phyloP scores from a whole-genome alignment of 768 basidiomycete genomes.

The Termitomyces sp. region DNA sequence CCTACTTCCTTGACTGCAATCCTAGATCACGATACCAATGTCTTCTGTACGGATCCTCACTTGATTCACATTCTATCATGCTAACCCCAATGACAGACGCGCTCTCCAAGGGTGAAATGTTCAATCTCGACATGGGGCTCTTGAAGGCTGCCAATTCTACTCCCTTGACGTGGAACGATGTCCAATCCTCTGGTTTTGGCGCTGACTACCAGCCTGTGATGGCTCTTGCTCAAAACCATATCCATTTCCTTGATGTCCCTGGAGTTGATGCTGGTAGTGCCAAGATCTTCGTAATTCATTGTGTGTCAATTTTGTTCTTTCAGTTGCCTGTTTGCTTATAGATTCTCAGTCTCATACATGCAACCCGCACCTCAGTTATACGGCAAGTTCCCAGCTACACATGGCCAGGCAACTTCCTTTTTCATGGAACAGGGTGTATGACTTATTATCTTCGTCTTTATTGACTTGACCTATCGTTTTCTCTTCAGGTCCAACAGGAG shows the following conservation, averaged over 20 bases:
- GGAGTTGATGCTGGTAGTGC: slow-evolving; percentile 63
- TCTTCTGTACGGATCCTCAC: slow-evolving; percentile 57
- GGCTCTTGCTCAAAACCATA: slow-evolving; percentile 83
- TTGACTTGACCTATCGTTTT: not conserved
- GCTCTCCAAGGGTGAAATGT: slow-evolving; percentile 61
- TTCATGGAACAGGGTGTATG: slow-evolving; percentile 54
- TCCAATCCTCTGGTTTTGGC: slow-evolving; percentile 52
- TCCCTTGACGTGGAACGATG: slow-evolving; percentile 61
- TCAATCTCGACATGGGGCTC: slow-evolving; percentile 63
- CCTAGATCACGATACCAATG: slow-evolving; percentile 93
- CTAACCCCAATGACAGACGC: slow-evolving; percentile 45
- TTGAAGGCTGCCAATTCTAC: slow-evolving; percentile 58
- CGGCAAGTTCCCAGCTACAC: slow-evolving; percentile 62
- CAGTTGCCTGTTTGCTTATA: not conserved
- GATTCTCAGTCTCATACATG: slow-evolving; percentile 65
- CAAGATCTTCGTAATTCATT: slow-evolving; percentile 86
- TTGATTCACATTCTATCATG: not conserved
- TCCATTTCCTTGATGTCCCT: slow-evolving; percentile 78
- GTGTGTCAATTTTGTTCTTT: slow-evolving; percentile 35
- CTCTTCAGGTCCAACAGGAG: slow-evolving; percentile 56
- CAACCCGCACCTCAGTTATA: slow-evolving; percentile 69
- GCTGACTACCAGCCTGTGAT: slow-evolving; percentile 65
- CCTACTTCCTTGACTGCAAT: slow-evolving; percentile 63
- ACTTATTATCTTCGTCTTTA: slow-evolving; percentile 20
- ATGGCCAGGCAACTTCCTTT: slow-evolving; percentile 69